Evolutionary conservation across 805 yeast species (phyloP), one percentile per base, ranked within the genome.

Genomic region (Cyberlindnera japonica): DNA sequence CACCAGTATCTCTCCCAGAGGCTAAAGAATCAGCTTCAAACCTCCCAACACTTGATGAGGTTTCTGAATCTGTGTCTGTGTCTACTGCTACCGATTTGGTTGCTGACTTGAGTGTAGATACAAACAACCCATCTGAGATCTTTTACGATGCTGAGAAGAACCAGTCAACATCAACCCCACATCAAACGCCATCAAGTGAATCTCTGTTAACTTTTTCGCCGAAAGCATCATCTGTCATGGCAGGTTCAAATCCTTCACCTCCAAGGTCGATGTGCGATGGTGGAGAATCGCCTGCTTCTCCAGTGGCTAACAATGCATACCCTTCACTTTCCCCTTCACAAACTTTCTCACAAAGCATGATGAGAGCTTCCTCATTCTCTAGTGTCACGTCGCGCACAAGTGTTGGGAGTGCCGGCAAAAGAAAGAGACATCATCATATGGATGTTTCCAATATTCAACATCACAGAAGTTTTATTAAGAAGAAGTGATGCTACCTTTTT

Each of bases 401-500:
- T 35, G 33, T 8, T 3, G 35, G 43, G 33, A 44, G 48, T 15
- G 16, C 22, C 36, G 38, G 46, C 2, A 43, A 33, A 23, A 51
- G 34, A 22, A 49, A 38, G 31, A 54, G 38, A 34, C 61, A 57
- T 38, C 51, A 54, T 30, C 61, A 57, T 38, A 35, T 55, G 40
- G 58, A 54, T 29, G 49, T 55, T 4, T 14, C 47, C 2, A 43
- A 22, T 19, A 25, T 44, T 13, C 47, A 44, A 17, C 41, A 37
- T 26, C 47, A 35, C 33, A 15, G 37, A 21, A 44, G 47, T 31
- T 37, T 40, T 14, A 31, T 36, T 19, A 19, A 20, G 32, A 40
- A 40, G 32, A 39, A 39, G 33, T n/a, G 19, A 26, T 25, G n/a
- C n/a, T n/a, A n/a, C n/a, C n/a, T n/a, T n/a, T n/a, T n/a, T n/a